Evolutionary conservation across 305 asterid genomes (phyloP), one percentile per base, ranked within the genome.

Genomic region (Solanum hybrid): DNA sequence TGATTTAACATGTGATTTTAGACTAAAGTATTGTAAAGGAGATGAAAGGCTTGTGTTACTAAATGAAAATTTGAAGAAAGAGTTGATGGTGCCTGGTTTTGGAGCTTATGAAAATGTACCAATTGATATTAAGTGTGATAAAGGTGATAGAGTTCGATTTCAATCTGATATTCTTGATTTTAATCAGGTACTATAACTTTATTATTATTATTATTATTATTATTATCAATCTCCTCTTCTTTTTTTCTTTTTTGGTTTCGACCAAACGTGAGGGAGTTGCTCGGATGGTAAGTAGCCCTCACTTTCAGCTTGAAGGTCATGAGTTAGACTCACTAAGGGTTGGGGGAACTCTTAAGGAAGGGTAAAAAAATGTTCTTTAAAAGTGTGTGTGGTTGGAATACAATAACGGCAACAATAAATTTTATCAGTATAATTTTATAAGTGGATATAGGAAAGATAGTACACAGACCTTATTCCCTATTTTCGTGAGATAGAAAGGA

Each of bases 21-120:
- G 98, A 1, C 94, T 97, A 83, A 95, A 97, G 29, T 97, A 93
- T 92, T 96, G 99, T 95, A 97, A 97, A 83, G 99, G 98, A 18
- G 92, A 95, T 14, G 87, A 89, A 0, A 92, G 97, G 39, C 93
- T 97, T 51, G 89, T 97, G 88, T 73, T 92, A 86, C 93, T 97
- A 8, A 96, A 96, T 69, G 95, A 96, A 42, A 39, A 94, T 0
- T 92, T 94, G 14, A 94, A 94, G 5, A 89, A 93, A 33, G 91
- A 92, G 8, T 92, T 96, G 7, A 73, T 74, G 0, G 92, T 97
- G 11, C 99, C 99, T 1, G 98, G 98, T 11, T 94, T 93, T 88
- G 99, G 98, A 24, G 88, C 94, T 6, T 91, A 90, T 29, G 26
- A 81, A 1, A 88, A 92, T 69, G 95, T 96, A 31, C 92, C 99